Evolutionary conservation across 2,329 filamentous ascomycete species (phyloP).

Genomic region (Epichloe gansuensis): DNA sequence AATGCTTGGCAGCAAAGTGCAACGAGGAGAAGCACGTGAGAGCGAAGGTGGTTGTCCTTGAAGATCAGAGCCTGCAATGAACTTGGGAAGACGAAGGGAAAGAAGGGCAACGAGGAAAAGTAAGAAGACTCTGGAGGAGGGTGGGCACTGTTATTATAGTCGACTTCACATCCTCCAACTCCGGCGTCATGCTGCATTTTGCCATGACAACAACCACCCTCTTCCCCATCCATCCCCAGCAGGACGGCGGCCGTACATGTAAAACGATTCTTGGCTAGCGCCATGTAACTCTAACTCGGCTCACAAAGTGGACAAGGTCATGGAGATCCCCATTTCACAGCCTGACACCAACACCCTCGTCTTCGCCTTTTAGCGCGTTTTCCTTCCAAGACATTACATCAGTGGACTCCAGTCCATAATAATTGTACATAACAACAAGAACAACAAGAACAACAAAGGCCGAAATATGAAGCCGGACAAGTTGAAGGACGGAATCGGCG

Average conservation of each 20-base stretch:
- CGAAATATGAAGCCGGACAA: no score
- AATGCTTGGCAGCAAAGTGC: constrained; percentile 1
- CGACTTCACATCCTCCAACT: background rate
- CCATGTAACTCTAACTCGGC: background rate
- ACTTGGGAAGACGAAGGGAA: background rate
- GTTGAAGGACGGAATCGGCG: no score
- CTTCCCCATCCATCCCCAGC: background rate
- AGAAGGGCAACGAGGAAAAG: background rate
- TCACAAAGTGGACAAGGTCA: background rate
- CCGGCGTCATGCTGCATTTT: background rate
- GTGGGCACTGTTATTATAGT: constrained; percentile 7
- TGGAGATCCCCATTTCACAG: constrained; percentile 5
- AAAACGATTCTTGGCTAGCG: constrained; percentile 1
- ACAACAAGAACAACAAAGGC: no score
- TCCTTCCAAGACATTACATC: background rate
- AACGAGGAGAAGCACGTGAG: constrained; percentile 5
- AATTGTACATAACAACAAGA: no score
- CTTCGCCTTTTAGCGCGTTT: background rate
- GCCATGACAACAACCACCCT: background rate
- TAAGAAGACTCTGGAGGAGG: background rate
- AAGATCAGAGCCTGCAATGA: background rate
- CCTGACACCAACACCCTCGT: background rate
- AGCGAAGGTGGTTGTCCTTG: constrained; percentile 4
- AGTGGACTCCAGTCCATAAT: no score
- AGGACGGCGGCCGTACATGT: background rate